Percentiles rank a stretch among this genome's conserved stretches.
Conservation (phyloP, 1,284 basidiomycete genomes). For the Cryptococcus neoformans region DNA sequence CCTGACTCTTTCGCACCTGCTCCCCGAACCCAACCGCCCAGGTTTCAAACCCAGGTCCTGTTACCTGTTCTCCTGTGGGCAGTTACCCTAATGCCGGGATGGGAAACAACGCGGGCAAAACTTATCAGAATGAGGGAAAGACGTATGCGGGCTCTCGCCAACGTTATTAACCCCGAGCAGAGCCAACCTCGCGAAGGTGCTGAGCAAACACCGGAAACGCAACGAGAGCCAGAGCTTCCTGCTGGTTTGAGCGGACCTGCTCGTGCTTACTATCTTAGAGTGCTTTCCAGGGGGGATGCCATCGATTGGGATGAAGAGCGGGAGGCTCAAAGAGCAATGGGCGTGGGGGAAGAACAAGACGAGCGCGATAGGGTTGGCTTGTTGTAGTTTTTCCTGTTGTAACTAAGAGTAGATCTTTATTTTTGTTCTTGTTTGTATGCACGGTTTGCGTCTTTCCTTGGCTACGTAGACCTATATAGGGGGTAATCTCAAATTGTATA, state of each 20-base stretch:
- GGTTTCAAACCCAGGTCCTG: constrained; percentile 26
- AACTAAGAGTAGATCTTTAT: too few relatives aligned
- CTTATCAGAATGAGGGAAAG: constrained; percentile 37
- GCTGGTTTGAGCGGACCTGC: constrained; percentile 24
- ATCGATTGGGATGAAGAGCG: constrained; percentile 50
- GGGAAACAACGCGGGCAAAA: constrained; percentile 32
- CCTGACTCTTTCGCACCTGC: constrained; percentile 2
- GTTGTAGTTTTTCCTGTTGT: constrained; percentile 3
- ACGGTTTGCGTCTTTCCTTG: too few relatives aligned
- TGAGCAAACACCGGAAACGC: neutral
- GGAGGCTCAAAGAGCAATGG: constrained; percentile 40
- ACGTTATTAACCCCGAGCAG: neutral
- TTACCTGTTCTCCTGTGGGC: constrained; percentile 43
- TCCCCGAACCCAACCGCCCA: constrained; percentile 7
- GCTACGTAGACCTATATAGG: too few relatives aligned
- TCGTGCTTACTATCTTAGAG: constrained; percentile 35
- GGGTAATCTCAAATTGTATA: too few relatives aligned
- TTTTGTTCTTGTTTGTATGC: too few relatives aligned
- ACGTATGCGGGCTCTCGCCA: constrained; percentile 28
- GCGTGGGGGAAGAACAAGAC: constrained; percentile 33
- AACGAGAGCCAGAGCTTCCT: constrained; percentile 19
- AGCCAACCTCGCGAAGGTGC: neutral
- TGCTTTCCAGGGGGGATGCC: constrained; percentile 30
- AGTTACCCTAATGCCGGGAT: constrained; percentile 40
- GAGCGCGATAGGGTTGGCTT: constrained; percentile 14